Conservation (phyloP, 352 stramenopile genomes). For the Plasmopara muralis region DNA sequence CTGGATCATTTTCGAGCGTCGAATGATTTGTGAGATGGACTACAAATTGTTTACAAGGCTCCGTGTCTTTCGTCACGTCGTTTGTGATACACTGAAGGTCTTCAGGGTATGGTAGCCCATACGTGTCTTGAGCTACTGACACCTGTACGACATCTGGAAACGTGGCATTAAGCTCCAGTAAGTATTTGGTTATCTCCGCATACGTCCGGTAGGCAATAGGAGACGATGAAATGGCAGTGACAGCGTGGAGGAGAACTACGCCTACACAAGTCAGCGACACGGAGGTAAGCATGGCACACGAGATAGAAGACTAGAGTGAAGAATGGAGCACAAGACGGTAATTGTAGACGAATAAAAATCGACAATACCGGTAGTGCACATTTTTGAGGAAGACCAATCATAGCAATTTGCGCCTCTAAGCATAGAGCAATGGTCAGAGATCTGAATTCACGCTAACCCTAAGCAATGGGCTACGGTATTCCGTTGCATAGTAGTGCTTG, state of each 20-base stretch:
- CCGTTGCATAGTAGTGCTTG: too few species aligned
- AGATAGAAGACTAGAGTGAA: too few species aligned
- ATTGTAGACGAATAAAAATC: too few species aligned
- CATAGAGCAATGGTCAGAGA: too few species aligned
- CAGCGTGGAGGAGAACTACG: background rate
- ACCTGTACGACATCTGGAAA: conserved; percentile 78
- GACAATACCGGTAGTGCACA: too few species aligned
- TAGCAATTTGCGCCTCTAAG: too few species aligned
- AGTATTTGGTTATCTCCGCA: conserved; percentile 49
- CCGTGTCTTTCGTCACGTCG: conserved; percentile 25
- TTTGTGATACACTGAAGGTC: conserved; percentile 58
- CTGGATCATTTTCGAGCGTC: conserved; percentile 50
- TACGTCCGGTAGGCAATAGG: conserved; percentile 60
- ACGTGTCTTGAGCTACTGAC: conserved; percentile 78
- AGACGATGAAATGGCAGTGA: conserved; percentile 6
- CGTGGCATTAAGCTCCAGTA: conserved; percentile 61
- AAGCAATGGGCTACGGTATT: too few species aligned
- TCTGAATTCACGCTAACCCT: too few species aligned
- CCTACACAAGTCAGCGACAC: too few species aligned
- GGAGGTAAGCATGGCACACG: too few species aligned
- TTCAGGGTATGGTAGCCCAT: conserved; percentile 60
- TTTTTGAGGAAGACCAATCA: too few species aligned
- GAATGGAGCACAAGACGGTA: too few species aligned
- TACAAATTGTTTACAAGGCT: conserved; percentile 77
- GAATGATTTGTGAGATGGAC: conserved; percentile 87